Evolutionary conservation across 768 basidiomycete species (phyloP).

Genomic region (Amanita subjunquillea): DNA sequence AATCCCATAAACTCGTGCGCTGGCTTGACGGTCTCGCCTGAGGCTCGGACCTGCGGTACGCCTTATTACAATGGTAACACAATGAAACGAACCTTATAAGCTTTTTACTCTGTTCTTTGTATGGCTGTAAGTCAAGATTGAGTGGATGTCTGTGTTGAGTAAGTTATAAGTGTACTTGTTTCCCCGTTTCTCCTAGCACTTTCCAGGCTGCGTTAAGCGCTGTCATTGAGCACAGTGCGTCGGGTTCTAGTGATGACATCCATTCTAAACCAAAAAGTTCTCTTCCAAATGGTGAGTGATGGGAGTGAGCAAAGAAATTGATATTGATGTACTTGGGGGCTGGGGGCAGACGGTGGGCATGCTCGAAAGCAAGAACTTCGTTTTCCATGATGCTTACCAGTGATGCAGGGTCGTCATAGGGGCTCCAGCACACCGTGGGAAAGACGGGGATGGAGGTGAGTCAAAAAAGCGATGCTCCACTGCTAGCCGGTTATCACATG

Average conservation of each 20-base stretch:
- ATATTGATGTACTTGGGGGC: neutral
- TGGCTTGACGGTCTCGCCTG: too few relatives aligned
- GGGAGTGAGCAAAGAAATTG: neutral
- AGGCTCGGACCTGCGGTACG: too few relatives aligned
- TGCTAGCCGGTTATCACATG: too few relatives aligned
- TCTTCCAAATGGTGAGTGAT: neutral
- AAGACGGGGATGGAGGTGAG: too few relatives aligned
- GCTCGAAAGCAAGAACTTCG: too few relatives aligned
- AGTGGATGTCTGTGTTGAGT: neutral
- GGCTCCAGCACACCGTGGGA: too few relatives aligned
- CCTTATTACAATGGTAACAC: neutral
- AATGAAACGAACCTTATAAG: neutral
- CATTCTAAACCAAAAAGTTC: neutral
- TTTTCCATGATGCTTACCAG: too few relatives aligned
- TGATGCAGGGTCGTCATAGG: too few relatives aligned
- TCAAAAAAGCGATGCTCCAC: too few relatives aligned
- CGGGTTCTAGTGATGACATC: neutral
- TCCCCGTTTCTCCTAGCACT: neutral
- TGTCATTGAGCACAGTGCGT: neutral
- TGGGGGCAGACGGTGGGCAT: too few relatives aligned
- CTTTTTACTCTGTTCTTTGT: neutral
- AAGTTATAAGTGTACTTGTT: neutral
- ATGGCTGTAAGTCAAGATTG: neutral
- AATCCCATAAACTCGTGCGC: too few relatives aligned
- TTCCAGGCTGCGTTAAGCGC: neutral